Percentiles rank a stretch among this genome's conserved stretches.
phyloP scores from a whole-genome alignment of 164 flowering plant species.

The Tetrastigma voinierianum region DNA sequence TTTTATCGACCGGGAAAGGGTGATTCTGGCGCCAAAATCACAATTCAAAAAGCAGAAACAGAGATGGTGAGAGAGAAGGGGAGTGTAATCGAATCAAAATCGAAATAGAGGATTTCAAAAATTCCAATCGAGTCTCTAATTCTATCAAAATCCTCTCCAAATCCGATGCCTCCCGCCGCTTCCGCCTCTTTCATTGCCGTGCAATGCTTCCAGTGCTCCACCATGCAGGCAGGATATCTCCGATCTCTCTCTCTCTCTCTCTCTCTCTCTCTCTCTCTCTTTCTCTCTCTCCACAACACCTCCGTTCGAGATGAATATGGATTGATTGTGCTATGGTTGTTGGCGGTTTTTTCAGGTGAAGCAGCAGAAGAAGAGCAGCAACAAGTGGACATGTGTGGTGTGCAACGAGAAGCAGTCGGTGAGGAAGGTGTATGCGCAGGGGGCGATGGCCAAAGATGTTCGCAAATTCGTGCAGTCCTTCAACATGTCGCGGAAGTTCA shows the following conservation, averaged over 20 bases:
- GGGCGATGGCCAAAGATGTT: constrained; percentile 64
- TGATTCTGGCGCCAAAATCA: no score
- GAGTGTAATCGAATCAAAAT: no score
- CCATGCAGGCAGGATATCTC: constrained; percentile 70
- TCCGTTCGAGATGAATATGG: no score
- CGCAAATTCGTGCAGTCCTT: constrained; percentile 71
- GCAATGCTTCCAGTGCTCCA: constrained; percentile 73
- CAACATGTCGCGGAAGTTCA: constrained; percentile 65
- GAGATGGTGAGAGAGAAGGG: no score
- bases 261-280: constrained; percentile 14
- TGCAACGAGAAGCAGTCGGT: constrained; percentile 89
- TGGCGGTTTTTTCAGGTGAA: constrained; percentile 54
- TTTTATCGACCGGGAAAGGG: no score
- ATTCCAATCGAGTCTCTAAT: no score
- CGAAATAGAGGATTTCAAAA: no score
- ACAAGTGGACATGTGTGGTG: constrained; percentile 84
- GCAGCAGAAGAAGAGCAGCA: constrained; percentile 87
- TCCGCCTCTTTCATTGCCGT: constrained; percentile 50
- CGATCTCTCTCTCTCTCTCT: constrained; percentile 12
- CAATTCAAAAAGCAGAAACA: no score
- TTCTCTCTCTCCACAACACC: neutral
- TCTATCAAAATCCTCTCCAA: neutral
- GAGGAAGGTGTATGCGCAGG: constrained; percentile 56
- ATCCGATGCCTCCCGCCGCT: neutral
- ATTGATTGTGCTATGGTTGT: neutral